phyloP scores from a whole-genome alignment of 768 basidiomycete species.

The Sporobolomyces pararoseus region DNA sequence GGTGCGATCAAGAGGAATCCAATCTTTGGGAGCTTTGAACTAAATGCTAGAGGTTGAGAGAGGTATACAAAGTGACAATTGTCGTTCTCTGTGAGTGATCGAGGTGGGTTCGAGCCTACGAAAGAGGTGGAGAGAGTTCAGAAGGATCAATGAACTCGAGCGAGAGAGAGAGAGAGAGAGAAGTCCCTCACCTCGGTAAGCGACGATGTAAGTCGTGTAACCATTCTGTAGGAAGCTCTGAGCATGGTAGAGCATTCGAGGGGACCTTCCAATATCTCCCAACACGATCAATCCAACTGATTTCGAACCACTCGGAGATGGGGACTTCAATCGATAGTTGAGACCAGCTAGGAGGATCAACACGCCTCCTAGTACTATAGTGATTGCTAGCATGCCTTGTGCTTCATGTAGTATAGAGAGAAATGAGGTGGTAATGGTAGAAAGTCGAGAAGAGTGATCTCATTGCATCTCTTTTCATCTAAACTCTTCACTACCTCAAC shows the following conservation, averaged over 20 bases:
- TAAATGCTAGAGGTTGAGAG: conserved; percentile 55
- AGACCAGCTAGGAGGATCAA: not conserved
- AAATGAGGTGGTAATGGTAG: too few relatives aligned
- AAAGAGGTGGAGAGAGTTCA: not conserved
- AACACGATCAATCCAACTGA: conserved; percentile 86
- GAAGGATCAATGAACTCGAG: not conserved
- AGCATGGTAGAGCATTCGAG: conserved; percentile 98
- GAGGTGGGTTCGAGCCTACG: conserved; percentile 20
- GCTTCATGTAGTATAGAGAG: not conserved
- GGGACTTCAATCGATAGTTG: not conserved
- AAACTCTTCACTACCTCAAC: not conserved
- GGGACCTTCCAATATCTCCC: conserved; percentile 92
- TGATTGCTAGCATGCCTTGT: not conserved
- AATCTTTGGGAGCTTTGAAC: conserved; percentile 62
- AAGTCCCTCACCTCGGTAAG: conserved; percentile 69
- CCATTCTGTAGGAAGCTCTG: conserved; percentile 78
- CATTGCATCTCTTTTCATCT: conserved; percentile 1
- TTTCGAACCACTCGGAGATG: not conserved
- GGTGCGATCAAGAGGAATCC: conserved; percentile 63
- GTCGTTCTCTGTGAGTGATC: not conserved
- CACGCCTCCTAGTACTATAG: not conserved
- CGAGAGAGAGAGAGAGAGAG: not conserved
- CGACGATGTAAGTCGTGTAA: conserved; percentile 75
- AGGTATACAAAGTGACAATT: conserved; percentile 62
- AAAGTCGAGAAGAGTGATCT: not conserved